Base-by-base conservation (phyloP, 2,329 filamentous ascomycete species). In the Hypomyces rosellus region DNA sequence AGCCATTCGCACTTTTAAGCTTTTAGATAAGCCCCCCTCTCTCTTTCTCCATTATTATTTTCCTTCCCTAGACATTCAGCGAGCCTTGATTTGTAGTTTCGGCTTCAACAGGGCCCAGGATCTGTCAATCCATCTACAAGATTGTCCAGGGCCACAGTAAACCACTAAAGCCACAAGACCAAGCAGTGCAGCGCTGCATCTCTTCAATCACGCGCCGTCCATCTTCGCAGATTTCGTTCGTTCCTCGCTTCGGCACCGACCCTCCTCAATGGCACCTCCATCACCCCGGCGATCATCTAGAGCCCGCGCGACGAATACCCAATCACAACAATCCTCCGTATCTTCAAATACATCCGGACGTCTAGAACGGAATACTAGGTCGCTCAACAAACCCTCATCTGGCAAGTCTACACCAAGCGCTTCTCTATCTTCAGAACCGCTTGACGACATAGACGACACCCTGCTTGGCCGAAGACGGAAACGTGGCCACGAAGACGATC, bases 221-320 rank as follows among this genome's bases (percentile, higher is more conserved):
- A 15, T 34, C 34, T 14, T 40, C 6, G 8, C 6, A 30, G 25
- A 22, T 13, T 42, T 44, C 11, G 11, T 36, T 45, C 18, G 36
- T 52, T 46, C n/a, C 49, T 42, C 57, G 45, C 25, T 45, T 50
- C 43, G 25, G 45, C 51, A 49, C 42, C 49, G 34, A 57, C 34
- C 46, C 30, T 37, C 58, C 67, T 74, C 73, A 75, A 80, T 81
- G 79, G 78, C 79, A 75, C 78, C 74, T 65, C 73, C 73, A 61
- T 80, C 86, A 66, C 88, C 88, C 68, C 86, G 92, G 73, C 88
- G 92, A 68, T 96, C 91, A 65, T 93, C 91, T 70, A 85, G 92
- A 79, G 89, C 89, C 75, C 88, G 89, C 66, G 83, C 83, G 64
- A 84, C 82, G 61, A 87, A 91, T 74, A 80, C 84, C 63, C 81